Conservation (phyloP, 495 filamentous ascomycete genomes). For the Halenospora varia region DNA sequence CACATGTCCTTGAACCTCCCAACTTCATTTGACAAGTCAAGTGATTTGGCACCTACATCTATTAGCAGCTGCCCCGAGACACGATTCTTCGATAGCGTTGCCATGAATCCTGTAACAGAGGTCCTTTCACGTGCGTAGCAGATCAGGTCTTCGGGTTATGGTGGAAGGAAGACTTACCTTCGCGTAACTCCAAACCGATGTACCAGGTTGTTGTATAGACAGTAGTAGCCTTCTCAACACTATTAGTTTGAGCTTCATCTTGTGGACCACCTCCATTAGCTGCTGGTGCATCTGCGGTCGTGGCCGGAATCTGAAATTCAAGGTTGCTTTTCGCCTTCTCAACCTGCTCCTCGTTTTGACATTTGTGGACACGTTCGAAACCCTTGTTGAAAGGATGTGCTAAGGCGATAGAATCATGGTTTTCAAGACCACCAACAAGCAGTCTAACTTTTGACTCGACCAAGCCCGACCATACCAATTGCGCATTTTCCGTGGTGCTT, state of each 20-base stretch:
- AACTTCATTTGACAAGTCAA: conserved; percentile 69
- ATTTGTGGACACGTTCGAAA: conserved; percentile 74
- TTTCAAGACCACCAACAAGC: conserved; percentile 76
- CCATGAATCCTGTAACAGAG: conserved; percentile 36
- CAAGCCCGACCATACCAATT: conserved; percentile 82
- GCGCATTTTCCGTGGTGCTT: conserved; percentile 78
- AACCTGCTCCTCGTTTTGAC: conserved; percentile 66
- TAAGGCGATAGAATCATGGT: conserved; percentile 66
- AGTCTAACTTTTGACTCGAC: conserved; percentile 90
- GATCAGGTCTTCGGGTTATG: background rate
- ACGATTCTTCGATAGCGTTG: conserved; percentile 46
- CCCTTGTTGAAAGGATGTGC: conserved; percentile 92
- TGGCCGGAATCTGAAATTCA: conserved; percentile 51
- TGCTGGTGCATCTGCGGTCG: conserved; percentile 24
- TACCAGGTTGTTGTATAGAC: conserved; percentile 88
- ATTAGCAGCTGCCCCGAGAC: conserved; percentile 27
- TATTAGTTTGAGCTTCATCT: conserved; percentile 37
- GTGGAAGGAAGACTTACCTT: conserved; percentile 47
- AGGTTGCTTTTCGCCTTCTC: conserved; percentile 65
- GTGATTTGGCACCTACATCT: conserved; percentile 45
- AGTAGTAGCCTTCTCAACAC: conserved; percentile 31
- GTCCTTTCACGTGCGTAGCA: conserved; percentile 2
- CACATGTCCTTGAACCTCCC: conserved; percentile 70
- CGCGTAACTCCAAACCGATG: conserved; percentile 70
- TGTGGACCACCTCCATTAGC: conserved; percentile 4